Conservation (phyloP, 805 yeast genomes). For the Metschnikowia gruessii region DNA sequence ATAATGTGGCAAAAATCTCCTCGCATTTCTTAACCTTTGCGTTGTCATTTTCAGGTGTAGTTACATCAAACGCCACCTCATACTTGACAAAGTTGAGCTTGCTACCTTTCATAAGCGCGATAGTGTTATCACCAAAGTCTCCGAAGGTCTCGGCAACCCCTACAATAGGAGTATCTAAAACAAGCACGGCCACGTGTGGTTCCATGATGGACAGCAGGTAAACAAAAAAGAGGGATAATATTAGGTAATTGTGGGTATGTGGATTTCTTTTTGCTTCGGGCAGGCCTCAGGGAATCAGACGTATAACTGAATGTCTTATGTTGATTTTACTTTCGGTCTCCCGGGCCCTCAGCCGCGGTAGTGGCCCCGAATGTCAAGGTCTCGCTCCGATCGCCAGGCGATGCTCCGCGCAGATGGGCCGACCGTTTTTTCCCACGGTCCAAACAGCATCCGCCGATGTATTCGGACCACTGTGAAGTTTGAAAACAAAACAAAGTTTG, state of each 20-base stretch:
- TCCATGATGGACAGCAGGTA: constrained; percentile 11
- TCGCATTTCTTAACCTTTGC: constrained; percentile 4
- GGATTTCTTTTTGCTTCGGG: background rate
- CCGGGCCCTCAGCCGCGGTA: background rate
- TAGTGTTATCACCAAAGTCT: constrained; percentile 51
- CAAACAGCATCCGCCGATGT: no score
- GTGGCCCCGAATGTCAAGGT: background rate
- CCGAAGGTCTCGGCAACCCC: constrained; percentile 38
- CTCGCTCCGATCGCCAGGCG: no score
- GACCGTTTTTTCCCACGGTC: background rate
- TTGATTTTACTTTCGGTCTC: background rate
- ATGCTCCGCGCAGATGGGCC: background rate
- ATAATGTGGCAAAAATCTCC: constrained; percentile 19
- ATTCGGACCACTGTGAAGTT: no score
- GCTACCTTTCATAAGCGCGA: constrained; percentile 26
- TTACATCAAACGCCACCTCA: constrained; percentile 31
- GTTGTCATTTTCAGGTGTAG: constrained; percentile 11
- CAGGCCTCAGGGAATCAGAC: no score
- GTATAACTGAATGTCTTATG: background rate
- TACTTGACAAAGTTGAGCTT: constrained; percentile 31
- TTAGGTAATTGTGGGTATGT: background rate
- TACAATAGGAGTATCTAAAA: constrained; percentile 37
- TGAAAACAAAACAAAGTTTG: no score
- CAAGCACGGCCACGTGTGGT: constrained; percentile 40
- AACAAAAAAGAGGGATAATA: background rate